Base-by-base conservation (phyloP, 1,284 basidiomycete genomes). In the Fomitopsis palustris region DNA sequence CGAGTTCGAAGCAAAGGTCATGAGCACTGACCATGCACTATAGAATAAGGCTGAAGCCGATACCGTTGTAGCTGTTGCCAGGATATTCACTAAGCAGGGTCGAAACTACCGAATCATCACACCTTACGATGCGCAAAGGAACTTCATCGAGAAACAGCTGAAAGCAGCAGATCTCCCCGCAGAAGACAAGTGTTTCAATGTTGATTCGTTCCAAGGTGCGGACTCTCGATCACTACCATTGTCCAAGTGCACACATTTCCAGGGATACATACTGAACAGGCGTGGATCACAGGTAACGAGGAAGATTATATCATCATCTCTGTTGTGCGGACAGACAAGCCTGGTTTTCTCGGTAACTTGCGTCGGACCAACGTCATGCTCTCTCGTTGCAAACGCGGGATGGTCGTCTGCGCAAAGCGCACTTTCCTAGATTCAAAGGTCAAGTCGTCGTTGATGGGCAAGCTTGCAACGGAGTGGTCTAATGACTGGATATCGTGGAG, bases 331-430 rank as follows among this genome's bases (percentile, higher is more conserved):
- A 81, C 85, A 16, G 73, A 72, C 19, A 73, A 71, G 8, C 71
- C 84, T 55, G 88, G 87, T 5, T 90, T 90, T 65, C 74, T 89
- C 21, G 65, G 67, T 21, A 82, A 83, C 64, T 64, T 78, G 9
- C 78, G 83, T 38, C 77, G 86, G 17, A 80, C 82, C 54, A 88
- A 88, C 80, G 87, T 88, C 45, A 87, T 88, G 85, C 81, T 67
- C 47, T 62, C 57, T 25, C 63, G 64, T 38, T 58, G 63, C 42
- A 61, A 58, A 55, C 29, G 41, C 16, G 61, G 68, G 43, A 69
- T 69, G 67, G 58, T 66, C 10, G 61, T 69, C 52, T 66, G 65
- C 42, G 66, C 63, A 7, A 63, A 63, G 54, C 64, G 65, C 19
- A 53, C 55, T 25, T 68, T 69, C 55, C 49, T 68, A 45, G 23